These are phyloP conservation scores for Puccinia polysora DNA, from an alignment of 1,284 basidiomycete species.

Conservation along the genomic window DNA sequence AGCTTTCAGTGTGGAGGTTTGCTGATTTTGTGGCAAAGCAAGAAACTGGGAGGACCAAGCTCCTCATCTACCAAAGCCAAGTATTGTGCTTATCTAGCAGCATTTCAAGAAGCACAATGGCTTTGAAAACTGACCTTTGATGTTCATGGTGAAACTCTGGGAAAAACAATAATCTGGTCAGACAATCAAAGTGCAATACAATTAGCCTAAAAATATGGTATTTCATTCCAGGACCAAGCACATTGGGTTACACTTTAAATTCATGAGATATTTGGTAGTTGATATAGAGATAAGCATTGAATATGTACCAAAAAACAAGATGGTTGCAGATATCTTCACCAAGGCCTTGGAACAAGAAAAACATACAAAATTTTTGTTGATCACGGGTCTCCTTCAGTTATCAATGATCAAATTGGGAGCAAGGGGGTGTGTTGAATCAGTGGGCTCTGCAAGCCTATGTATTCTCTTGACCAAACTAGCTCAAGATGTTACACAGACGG, in stretches of 20 bases:
- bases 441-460: neutral
- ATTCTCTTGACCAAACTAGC: neutral
- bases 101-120: constrained; percentile 3
- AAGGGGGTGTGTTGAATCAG: neutral
- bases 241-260: neutral
- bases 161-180: neutral
- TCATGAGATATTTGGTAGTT: neutral
- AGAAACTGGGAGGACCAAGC: constrained; percentile 1
- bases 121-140: too few relatives aligned
- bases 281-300: neutral
- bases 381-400: neutral
- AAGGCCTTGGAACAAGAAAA: constrained; percentile 5
- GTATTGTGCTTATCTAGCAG: neutral
- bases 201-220: constrained; percentile 2
- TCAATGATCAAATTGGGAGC: neutral
- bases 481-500: neutral
- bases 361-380: neutral
- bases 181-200: constrained; percentile 6
- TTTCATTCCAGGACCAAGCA: constrained; percentile 9
- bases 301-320: neutral
- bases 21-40: neutral
- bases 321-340: constrained; percentile 9
- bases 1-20: neutral
- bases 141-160: neutral
- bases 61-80: constrained; percentile 4